Conservation (phyloP, 2,329 filamentous ascomycete genomes). For the Aureobasidium uvarum region DNA sequence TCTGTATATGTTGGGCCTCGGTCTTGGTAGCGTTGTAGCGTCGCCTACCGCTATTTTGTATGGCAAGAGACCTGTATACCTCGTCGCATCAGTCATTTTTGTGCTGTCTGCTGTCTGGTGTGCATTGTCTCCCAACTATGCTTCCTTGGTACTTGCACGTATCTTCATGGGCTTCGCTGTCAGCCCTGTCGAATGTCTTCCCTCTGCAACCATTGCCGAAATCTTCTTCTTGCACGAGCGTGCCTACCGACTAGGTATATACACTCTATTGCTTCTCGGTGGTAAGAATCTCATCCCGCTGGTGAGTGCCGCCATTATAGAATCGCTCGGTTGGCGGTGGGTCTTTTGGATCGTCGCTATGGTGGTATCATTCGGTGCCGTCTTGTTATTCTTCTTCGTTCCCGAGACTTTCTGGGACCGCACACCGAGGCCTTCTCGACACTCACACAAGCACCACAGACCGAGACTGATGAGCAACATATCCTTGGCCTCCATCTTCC, state of each 20-base stretch:
- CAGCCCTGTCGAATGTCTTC: conserved; percentile 86
- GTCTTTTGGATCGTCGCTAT: conserved; percentile 70
- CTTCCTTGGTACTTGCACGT: conserved; percentile 74
- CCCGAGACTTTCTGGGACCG: conserved; percentile 97
- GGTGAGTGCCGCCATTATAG: conserved; percentile 80
- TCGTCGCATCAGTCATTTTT: conserved; percentile 74
- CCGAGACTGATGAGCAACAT: conserved; percentile 29
- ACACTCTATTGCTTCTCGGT: conserved; percentile 81
- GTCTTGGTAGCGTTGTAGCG: conserved; percentile 76
- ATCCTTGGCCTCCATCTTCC: conserved; percentile 35
- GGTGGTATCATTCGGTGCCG: conserved; percentile 66
- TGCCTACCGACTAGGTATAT: conserved; percentile 89
- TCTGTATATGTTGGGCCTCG: conserved; percentile 90
- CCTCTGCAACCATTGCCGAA: conserved; percentile 90
- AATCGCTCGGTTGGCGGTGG: conserved; percentile 70
- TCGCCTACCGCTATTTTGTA: conserved; percentile 89
- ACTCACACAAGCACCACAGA: conserved; percentile 35
- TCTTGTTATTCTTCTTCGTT: conserved; percentile 82
- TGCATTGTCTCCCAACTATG: conserved; percentile 75
- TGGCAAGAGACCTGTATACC: conserved; percentile 88
- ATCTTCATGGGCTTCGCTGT: conserved; percentile 87
- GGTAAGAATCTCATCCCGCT: conserved; percentile 85
- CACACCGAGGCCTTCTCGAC: conserved; percentile 57
- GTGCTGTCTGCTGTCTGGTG: conserved; percentile 78
- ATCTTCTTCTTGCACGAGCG: conserved; percentile 96